phyloP scores from a whole-genome alignment of 257 asterid genomes.

The Primulina huaijiensis region DNA sequence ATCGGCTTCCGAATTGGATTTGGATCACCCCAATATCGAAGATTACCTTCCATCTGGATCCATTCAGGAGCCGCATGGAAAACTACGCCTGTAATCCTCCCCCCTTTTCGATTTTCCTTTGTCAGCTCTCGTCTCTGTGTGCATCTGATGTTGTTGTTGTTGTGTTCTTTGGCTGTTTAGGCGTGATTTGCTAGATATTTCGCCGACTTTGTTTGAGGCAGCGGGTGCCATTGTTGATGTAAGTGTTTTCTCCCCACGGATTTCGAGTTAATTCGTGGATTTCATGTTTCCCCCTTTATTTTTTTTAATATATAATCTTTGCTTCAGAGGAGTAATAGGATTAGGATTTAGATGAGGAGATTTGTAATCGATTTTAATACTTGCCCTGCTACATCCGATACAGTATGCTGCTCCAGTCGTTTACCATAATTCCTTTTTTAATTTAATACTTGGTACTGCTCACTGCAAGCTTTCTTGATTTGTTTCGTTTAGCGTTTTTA shows the following conservation, averaged over 20 bases:
- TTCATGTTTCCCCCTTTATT: neutral
- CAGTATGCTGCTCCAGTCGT: neutral
- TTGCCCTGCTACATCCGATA: neutral
- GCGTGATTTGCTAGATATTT: constrained; percentile 88
- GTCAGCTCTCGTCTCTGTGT: neutral
- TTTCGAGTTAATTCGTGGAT: neutral
- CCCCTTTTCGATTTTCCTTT: neutral
- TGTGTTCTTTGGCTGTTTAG: constrained; percentile 27
- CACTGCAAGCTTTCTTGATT: neutral
- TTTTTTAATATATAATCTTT: too few relatives aligned
- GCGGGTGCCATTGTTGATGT: constrained; percentile 98
- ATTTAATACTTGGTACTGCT: neutral
- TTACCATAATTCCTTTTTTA: too few relatives aligned
- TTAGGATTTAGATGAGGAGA: neutral
- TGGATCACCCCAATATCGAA: constrained; percentile 88
- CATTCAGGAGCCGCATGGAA: constrained; percentile 74
- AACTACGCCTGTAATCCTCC: constrained; percentile 62
- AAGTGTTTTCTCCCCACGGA: constrained; percentile 15
- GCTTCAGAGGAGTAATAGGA: neutral
- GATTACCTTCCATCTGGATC: constrained; percentile 88
- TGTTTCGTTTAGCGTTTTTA: too few relatives aligned
- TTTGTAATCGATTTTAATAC: neutral
- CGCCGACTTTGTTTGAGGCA: constrained; percentile 92
- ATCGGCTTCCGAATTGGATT: constrained; percentile 78
- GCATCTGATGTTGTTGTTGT: neutral